phyloP scores from a whole-genome alignment of 805 yeast species.

The Yarrowia bubula region DNA sequence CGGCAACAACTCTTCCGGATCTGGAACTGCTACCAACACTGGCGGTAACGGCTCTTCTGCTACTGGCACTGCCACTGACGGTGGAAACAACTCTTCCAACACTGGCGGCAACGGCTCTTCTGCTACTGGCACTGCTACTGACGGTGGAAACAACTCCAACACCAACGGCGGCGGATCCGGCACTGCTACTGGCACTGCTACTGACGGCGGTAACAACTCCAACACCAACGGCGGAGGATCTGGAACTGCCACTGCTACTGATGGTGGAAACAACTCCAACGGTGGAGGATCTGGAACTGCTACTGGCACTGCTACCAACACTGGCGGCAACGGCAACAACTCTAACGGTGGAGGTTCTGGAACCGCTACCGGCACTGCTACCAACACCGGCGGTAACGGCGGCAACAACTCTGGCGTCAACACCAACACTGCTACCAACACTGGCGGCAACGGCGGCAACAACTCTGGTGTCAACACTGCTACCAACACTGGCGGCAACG shows the following conservation, averaged over 20 bases:
- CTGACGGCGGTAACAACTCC: background rate
- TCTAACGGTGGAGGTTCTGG: background rate
- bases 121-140: background rate
- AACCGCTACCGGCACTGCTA: background rate
- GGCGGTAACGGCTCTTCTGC: background rate
- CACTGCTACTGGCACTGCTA: background rate
- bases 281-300: background rate
- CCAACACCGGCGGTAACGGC: background rate
- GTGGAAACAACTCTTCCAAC: background rate
- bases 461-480: background rate
- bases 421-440: background rate
- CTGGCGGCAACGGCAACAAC: background rate
- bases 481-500: background rate
- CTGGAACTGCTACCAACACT: background rate
- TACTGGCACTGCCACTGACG: background rate
- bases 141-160: background rate
- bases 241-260: background rate
- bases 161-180: background rate
- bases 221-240: background rate
- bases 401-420: background rate
- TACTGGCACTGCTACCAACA: background rate
- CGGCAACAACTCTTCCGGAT: background rate
- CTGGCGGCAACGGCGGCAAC: background rate
- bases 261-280: background rate
- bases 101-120: background rate